These are phyloP conservation scores for Podospora pseudocomata DNA, from an alignment of 495 filamentous ascomycete species.

Conservation along the genomic window DNA sequence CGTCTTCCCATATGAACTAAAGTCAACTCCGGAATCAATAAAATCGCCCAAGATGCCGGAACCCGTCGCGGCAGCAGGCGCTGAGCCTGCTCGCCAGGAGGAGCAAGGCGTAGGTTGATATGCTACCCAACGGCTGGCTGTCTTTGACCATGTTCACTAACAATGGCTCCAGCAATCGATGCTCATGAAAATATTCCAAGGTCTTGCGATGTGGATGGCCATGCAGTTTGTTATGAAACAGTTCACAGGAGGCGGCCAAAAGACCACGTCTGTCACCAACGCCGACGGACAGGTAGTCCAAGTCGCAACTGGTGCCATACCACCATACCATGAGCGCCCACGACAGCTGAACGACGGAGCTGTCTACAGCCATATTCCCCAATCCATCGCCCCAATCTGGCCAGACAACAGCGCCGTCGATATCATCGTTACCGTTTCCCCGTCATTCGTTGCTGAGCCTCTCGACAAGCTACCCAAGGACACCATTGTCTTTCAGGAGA, in stretches of 20 bases:
- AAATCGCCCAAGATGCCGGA: conserved; percentile 37
- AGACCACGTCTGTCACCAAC: conserved; percentile 45
- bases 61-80: conserved; percentile 26
- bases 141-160: conserved; percentile 18
- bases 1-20: neutral
- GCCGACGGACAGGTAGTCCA: conserved; percentile 45
- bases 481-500: conserved; percentile 71
- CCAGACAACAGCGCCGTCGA: conserved; percentile 71
- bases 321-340: conserved; percentile 64
- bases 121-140: neutral
- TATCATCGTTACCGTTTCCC: conserved; percentile 78
- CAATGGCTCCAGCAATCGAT: conserved; percentile 28
- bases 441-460: conserved; percentile 64
- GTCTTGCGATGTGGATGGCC: conserved; percentile 42
- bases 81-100: conserved; percentile 28
- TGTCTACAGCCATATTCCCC: conserved; percentile 68
- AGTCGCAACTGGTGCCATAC: conserved; percentile 50
- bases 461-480: conserved; percentile 56
- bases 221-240: conserved; percentile 48
- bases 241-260: conserved; percentile 43
- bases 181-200: conserved; percentile 39
- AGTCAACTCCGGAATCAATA: neutral
- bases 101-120: conserved; percentile 39
- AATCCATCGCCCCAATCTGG: conserved; percentile 85
- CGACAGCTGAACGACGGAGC: conserved; percentile 54